These are phyloP conservation scores for Tricholomella constricta DNA, from an alignment of 768 basidiomycete genomes.

Conservation along the genomic window DNA sequence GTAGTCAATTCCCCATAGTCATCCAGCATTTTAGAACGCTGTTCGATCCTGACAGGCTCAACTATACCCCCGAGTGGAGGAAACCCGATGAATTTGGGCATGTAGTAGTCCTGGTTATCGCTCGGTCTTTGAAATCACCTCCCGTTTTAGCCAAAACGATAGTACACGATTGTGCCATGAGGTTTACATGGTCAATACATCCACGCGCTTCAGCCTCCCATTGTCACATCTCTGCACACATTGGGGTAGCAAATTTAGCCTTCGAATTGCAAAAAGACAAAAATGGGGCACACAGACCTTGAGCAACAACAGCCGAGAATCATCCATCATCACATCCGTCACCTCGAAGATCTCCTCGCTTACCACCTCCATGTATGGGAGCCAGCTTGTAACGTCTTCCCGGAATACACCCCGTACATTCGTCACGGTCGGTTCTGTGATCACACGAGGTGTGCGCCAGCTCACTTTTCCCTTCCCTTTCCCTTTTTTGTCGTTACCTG, in stretches of 20 bases:
- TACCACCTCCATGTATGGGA: constrained; percentile 54
- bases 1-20: no score
- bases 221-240: constrained; percentile 40
- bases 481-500: no score
- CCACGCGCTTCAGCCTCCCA: constrained; percentile 41
- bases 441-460: constrained; percentile 38
- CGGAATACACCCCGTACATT: constrained; percentile 47
- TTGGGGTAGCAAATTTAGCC: no score
- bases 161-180: no score
- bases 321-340: constrained; percentile 62
- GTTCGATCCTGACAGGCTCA: no score
- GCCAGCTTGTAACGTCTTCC: constrained; percentile 46
- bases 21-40: no score
- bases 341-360: constrained; percentile 50
- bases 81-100: no score
- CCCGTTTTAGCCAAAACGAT: no score
- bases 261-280: constrained; percentile 1
- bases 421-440: constrained; percentile 42
- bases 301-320: constrained; percentile 47
- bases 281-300: constrained; percentile 35
- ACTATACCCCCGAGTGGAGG: no score
- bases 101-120: no score
- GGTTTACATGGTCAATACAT: constrained; percentile 48
- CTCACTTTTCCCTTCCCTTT: constrained; percentile 28
- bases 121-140: no score